Evolutionary conservation across 768 basidiomycete species (phyloP).

Genomic region (Ramaria rubella): DNA sequence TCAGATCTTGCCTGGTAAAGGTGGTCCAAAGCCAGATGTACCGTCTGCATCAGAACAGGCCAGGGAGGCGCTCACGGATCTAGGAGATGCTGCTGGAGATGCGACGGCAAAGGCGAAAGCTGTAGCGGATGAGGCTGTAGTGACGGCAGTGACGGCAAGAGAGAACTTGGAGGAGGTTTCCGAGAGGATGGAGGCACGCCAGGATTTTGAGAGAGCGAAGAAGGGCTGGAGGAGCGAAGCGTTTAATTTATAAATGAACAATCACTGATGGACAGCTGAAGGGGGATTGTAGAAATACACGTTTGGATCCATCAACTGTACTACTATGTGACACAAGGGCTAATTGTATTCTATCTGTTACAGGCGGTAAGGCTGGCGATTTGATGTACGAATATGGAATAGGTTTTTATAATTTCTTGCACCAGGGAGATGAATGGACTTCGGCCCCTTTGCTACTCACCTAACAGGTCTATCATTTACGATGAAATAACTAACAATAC

Average conservation of each 20-base stretch:
- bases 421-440: too few relatives aligned
- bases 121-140: not conserved
- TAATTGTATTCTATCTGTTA: too few relatives aligned
- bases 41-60: not conserved
- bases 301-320: too few relatives aligned
- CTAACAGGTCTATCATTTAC: too few relatives aligned
- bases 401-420: too few relatives aligned
- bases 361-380: too few relatives aligned
- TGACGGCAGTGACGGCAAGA: not conserved
- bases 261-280: too few relatives aligned
- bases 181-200: not conserved
- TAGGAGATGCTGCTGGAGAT: not conserved
- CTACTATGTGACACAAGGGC: too few relatives aligned
- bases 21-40: constrained; percentile 15
- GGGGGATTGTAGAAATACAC: too few relatives aligned
- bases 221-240: not conserved
- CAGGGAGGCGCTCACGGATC: not conserved
- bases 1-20: constrained; percentile 23
- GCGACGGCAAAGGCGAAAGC: not conserved
- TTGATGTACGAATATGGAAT: too few relatives aligned
- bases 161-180: not conserved
- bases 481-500: too few relatives aligned
- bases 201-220: not conserved
- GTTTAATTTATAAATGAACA: not conserved
- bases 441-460: too few relatives aligned